Percentiles rank a stretch among this genome's conserved stretches.
These are phyloP conservation scores for Microcos paniculata DNA, from an alignment of 345 rosid genomes.

Conservation along the genomic window DNA sequence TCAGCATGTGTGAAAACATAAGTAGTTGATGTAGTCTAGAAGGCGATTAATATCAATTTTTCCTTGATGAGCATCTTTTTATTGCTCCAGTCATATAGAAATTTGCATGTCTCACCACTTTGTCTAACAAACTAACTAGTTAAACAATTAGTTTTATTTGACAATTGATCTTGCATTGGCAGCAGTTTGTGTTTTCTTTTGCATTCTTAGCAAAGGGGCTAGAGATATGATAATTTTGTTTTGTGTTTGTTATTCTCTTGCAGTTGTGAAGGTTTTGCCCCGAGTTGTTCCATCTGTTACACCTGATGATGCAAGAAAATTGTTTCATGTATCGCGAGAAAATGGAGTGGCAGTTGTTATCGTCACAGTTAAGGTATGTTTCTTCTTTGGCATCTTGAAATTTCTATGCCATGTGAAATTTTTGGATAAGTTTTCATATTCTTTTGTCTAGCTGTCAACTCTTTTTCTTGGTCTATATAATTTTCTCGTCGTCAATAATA, in stretches of 20 bases:
- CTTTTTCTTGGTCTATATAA: not conserved
- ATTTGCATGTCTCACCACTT: not conserved
- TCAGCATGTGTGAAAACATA: not conserved
- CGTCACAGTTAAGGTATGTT: conserved; percentile 33
- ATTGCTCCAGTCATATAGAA: not conserved
- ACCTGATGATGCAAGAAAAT: conserved; percentile 31
- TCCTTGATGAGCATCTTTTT: not conserved
- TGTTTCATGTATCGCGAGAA: conserved; percentile 30
- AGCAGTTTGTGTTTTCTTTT: not conserved
- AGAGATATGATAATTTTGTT: not conserved
- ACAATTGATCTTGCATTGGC: not conserved
- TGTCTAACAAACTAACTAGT: not conserved
- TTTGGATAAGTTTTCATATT: not conserved
- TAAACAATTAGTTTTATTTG: not conserved
- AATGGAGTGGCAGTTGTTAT: conserved; percentile 31
- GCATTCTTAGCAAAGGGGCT: not conserved
- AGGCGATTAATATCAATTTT: not conserved
- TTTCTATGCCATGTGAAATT: not conserved
- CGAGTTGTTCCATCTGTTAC: conserved; percentile 33
- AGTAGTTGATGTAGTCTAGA: not conserved
- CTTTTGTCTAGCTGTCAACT: not conserved
- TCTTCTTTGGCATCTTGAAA: not conserved
- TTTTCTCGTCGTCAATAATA: not conserved
- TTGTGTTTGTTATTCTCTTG: conserved; percentile 8
- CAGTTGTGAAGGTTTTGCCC: conserved; percentile 33